Percentiles rank a stretch among this genome's conserved stretches.
Conservation (phyloP, 257 asterid species). For the Hygrophila difformis region DNA sequence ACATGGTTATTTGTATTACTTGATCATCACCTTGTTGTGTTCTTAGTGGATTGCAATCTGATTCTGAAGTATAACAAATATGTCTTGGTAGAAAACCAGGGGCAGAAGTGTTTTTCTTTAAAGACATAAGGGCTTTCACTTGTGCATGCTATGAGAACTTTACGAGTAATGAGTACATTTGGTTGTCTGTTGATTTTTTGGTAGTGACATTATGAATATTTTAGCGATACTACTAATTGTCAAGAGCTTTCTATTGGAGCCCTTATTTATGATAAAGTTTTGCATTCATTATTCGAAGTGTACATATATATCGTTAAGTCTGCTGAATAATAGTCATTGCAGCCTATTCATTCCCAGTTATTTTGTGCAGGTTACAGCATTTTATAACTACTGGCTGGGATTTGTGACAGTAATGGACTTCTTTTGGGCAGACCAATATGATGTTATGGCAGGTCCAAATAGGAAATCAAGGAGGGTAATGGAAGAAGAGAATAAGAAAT, state of each 20-base stretch:
- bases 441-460: slow-evolving; percentile 71
- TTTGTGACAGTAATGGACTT: slow-evolving; percentile 69
- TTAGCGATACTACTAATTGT: too few species aligned
- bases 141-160: too few species aligned
- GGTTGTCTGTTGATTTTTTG: not conserved
- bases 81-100: too few species aligned
- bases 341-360: not conserved
- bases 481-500: slow-evolving; percentile 92
- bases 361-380: slow-evolving; percentile 75
- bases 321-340: not conserved
- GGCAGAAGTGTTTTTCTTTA: too few species aligned
- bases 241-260: slow-evolving; percentile 2
- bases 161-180: too few species aligned
- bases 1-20: too few species aligned
- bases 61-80: too few species aligned
- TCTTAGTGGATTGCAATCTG: too few species aligned
- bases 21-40: too few species aligned
- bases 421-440: slow-evolving; percentile 87
- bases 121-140: too few species aligned
- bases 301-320: not conserved
- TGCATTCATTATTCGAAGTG: not conserved
- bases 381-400: slow-evolving; percentile 81
- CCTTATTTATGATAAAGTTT: not conserved
- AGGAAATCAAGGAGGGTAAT: slow-evolving; percentile 78
- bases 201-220: not conserved